phyloP scores from a whole-genome alignment of 2,329 filamentous ascomycete species.

The Verruconis gallopava region DNA sequence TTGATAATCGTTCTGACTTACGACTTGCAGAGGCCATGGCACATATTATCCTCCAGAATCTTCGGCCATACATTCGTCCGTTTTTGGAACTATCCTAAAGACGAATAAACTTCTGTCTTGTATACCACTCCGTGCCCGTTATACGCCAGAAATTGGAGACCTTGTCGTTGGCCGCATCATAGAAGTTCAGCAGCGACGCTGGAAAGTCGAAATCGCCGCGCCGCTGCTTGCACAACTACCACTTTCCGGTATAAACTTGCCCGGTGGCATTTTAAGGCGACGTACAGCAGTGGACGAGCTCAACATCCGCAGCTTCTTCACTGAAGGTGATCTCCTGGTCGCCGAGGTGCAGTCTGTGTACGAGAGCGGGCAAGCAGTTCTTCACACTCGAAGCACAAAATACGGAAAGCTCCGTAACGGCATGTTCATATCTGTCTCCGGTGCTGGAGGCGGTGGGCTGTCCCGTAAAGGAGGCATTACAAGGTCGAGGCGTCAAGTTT shows the following conservation, averaged over 20 bases:
- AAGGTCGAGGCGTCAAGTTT: slow-evolving; percentile 71
- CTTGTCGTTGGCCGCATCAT: slow-evolving; percentile 87
- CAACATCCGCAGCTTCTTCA: slow-evolving; percentile 94
- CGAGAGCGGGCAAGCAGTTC: slow-evolving; percentile 68
- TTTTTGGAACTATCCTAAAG: slow-evolving; percentile 79
- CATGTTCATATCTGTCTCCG: slow-evolving; percentile 69
- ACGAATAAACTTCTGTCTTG: slow-evolving; percentile 97
- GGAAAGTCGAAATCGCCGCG: slow-evolving; percentile 89
- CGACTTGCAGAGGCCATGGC: slow-evolving; percentile 62
- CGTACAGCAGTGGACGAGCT: slow-evolving; percentile 92
- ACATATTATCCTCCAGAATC: slow-evolving; percentile 58
- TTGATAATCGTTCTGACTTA: slow-evolving; percentile 1
- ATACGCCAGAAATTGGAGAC: slow-evolving; percentile 92
- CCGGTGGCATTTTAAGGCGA: slow-evolving; percentile 81
- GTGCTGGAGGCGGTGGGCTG: slow-evolving; percentile 51
- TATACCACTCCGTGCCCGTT: slow-evolving; percentile 77
- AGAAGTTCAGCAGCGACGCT: slow-evolving; percentile 84
- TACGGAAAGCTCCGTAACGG: slow-evolving; percentile 96
- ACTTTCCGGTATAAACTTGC: slow-evolving; percentile 83
- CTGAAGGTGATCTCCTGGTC: slow-evolving; percentile 84
- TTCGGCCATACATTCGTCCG: slow-evolving; percentile 69
- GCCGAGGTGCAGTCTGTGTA: slow-evolving; percentile 89
- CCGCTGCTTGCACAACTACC: slow-evolving; percentile 75
- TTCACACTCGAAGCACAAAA: slow-evolving; percentile 82
- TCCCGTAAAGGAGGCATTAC: slow-evolving; percentile 57